Percentiles rank a stretch among this genome's conserved stretches.
Conservation (phyloP, 495 filamentous ascomycete genomes). For the Hyaloscypha hepaticicola region DNA sequence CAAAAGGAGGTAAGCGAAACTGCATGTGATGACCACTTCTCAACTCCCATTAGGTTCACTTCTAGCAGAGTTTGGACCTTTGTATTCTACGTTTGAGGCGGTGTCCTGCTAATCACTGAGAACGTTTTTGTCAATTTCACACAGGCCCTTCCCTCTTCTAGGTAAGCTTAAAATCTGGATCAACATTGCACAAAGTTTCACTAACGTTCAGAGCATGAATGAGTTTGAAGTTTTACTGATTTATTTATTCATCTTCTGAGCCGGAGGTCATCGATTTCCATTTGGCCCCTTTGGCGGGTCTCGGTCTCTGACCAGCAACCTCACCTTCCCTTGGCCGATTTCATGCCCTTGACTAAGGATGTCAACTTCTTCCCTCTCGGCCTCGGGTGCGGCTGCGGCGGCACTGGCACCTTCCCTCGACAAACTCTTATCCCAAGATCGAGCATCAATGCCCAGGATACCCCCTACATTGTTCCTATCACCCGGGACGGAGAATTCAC, state of each 20-base stretch:
- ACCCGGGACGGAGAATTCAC: slow-evolving; percentile 93
- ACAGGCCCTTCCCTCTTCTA: too few relatives aligned
- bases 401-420: slow-evolving; percentile 40
- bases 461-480: slow-evolving; percentile 89
- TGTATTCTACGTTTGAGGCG: too few relatives aligned
- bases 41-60: too few relatives aligned
- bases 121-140: too few relatives aligned
- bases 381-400: slow-evolving; percentile 19
- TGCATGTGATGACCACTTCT: too few relatives aligned
- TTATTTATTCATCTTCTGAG: slow-evolving; percentile 15
- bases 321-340: slow-evolving; percentile 59
- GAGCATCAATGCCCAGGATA: slow-evolving; percentile 89
- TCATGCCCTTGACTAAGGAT: slow-evolving; percentile 58
- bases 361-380: slow-evolving; percentile 50
- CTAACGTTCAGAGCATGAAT: neutral
- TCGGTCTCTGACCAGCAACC: slow-evolving; percentile 51
- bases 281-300: slow-evolving; percentile 53
- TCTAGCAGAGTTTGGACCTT: too few relatives aligned
- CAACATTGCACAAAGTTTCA: neutral
- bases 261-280: slow-evolving; percentile 28
- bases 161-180: neutral
- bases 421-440: slow-evolving; percentile 78
- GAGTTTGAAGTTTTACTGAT: slow-evolving; percentile 5
- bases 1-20: too few relatives aligned
- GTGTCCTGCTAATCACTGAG: too few relatives aligned